Evolutionary conservation across 805 yeast genomes (phyloP), one percentile per base, ranked within the genome.

Genomic region (Candida nanaspora): DNA sequence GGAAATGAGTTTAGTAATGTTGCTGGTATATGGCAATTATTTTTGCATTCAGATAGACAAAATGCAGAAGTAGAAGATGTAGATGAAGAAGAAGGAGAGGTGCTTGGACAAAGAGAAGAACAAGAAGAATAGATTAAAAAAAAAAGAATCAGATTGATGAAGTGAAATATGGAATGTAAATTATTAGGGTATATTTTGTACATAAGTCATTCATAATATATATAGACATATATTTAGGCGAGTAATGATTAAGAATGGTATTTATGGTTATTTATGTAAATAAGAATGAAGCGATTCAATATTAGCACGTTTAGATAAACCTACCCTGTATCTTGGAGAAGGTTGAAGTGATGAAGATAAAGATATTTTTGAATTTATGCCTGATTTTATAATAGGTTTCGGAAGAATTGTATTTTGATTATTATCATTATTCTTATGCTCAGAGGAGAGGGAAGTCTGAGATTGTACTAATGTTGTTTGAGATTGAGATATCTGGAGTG

Each of bases 311-410:
- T 30, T 29, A 3, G 40, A 37, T 11, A 37, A 22, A 14, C 40
- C 40, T 4, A 37, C 35, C n/a, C 40, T 23, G 20, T 37, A 37
- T 32, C 30, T 37, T 27, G 39, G 39, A 6, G 25, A 19, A 11
- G 39, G 33, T 18, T 6, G 26, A 19, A 33, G 13, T 19, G n/a
- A n/a, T n/a, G n/a, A n/a, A n/a, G n/a, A n/a, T n/a, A n/a, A n/a
- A n/a, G n/a, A n/a, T n/a, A n/a, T n/a, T n/a, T n/a, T n/a, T n/a
- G n/a, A n/a, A n/a, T n/a, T n/a, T n/a, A n/a, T n/a, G n/a, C n/a
- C n/a, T n/a, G n/a, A n/a, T n/a, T n/a, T n/a, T n/a, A n/a, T n/a
- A n/a, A n/a, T n/a, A n/a, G n/a, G n/a, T n/a, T n/a, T n/a, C n/a
- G n/a, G n/a, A n/a, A n/a, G n/a, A n/a, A n/a, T n/a, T n/a, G n/a